Evolutionary conservation across 1,284 basidiomycete species (phyloP), one percentile per base, ranked within the genome.

Genomic region (Trichosporon inkin): DNA sequence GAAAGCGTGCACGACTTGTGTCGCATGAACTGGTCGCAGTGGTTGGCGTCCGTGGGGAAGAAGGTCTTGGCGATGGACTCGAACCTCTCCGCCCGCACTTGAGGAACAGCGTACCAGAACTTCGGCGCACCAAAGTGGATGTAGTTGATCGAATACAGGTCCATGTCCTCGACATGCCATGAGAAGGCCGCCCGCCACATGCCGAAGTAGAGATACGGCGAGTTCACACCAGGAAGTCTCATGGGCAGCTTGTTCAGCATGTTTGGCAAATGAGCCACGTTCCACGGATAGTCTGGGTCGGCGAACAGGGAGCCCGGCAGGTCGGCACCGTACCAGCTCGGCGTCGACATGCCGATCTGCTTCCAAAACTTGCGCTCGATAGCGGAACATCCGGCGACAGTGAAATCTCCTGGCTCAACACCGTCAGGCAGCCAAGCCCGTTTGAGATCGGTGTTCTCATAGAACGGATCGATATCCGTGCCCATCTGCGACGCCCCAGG

Each of bases 161-260:
- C 95, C 90, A 92, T 92, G 66, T 84, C 85, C 70, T 99, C 95
- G 52, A 99, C 95, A 70, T 99, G 95, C 96, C 96, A 99, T 0
- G 95, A 92, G 77, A 99, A 96, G 0, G 92, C 94, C 14, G 96
- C 95, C 56, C 92, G 84, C 95, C 95, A 99, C 92, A 97, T 97
- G 66, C 95, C 95, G 77, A 96, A 98, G 78, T 99, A 99, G 4
- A 99, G 84, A 75, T 99, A 99, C 0, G 95, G 95, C 1, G 92
- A 89, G 72, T 98, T 99, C 55, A 99, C 95, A 28, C 95, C 95
- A 0, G 94, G 94, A 24, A 99, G 81, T 58, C 77, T 75, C 53
- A 74, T 72, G 13, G 96, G 82, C 14, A 92, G 86, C 7, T 51
- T 52, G 16, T 88, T 88, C 35, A 99, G 84, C 2, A 93, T 82